A percentile compares a stretch with the other conserved stretches of the same genome.
These are phyloP conservation scores for Ilex asprella DNA, from an alignment of 257 asterid genomes.

Conservation along the genomic window DNA sequence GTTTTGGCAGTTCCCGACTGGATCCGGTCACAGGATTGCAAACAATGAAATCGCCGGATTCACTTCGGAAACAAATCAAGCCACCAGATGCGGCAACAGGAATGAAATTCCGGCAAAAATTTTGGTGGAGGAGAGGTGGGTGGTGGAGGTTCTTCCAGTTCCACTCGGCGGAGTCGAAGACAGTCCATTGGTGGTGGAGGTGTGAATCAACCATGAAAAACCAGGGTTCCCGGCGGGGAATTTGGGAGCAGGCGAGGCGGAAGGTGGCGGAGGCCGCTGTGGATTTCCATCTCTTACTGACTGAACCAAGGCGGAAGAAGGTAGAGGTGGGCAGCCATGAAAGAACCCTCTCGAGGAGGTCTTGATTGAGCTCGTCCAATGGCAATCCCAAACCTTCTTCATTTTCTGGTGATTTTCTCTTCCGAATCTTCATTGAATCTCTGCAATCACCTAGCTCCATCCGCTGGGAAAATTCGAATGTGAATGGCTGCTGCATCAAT, in stretches of 20 bases:
- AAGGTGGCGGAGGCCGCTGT: conserved; percentile 52
- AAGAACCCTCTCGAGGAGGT: conserved; percentile 73
- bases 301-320: conserved; percentile 47
- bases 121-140: conserved; percentile 14
- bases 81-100: conserved; percentile 89
- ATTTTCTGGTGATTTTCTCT: conserved; percentile 28
- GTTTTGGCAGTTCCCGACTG: conserved; percentile 21
- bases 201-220: conserved; percentile 63
- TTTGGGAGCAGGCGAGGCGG: conserved; percentile 48
- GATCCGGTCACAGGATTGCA: conserved; percentile 52
- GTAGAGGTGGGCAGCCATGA: conserved; percentile 76
- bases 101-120: conserved; percentile 16
- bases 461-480: too few relatives aligned
- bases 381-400: conserved; percentile 21
- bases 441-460: neutral
- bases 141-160: conserved; percentile 48
- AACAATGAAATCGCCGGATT: conserved; percentile 28
- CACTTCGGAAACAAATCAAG: conserved; percentile 46
- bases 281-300: conserved; percentile 82
- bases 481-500: too few relatives aligned
- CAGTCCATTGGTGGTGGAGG: conserved; percentile 11
- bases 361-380: conserved; percentile 67
- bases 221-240: conserved; percentile 64
- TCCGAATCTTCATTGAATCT: conserved; percentile 11
- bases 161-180: conserved; percentile 56